Evolutionary conservation across 179 eudicot genomes (phyloP).

Genomic region (Heliamphora pulchella): DNA sequence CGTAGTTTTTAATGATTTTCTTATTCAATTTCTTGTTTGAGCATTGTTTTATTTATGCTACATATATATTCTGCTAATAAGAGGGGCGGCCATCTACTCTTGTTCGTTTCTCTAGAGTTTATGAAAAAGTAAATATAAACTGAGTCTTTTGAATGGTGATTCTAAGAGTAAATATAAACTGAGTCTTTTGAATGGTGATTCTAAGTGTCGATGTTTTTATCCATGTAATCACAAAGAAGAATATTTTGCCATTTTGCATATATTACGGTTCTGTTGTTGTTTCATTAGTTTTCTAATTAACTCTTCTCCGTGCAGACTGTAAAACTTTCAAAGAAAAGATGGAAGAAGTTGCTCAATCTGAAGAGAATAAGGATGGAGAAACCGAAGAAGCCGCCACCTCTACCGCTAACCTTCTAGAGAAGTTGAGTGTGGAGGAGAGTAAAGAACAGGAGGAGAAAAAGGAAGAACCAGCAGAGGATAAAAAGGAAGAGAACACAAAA

Average conservation of each 20-base stretch:
- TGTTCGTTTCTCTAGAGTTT: neutral
- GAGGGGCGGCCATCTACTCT: too few relatives aligned
- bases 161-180: neutral
- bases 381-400: conserved; percentile 17
- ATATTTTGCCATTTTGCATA: neutral
- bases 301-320: conserved; percentile 10
- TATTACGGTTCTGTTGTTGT: neutral
- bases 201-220: neutral
- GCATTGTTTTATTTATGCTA: neutral
- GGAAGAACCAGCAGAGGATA: neutral
- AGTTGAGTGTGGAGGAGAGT: conserved; percentile 12
- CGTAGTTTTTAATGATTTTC: neutral
- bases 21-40: neutral
- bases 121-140: neutral
- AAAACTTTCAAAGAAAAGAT: conserved; percentile 19
- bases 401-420: conserved; percentile 12
- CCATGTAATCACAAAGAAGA: neutral
- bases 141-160: neutral
- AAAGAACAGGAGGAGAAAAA: conserved; percentile 6
- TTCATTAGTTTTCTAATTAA: neutral
- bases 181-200: neutral
- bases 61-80: neutral
- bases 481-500: neutral
- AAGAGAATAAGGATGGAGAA: conserved; percentile 13
- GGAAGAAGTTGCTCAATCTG: conserved; percentile 19